Evolutionary conservation across 176 grass and related monocot genomes (phyloP).

Genomic region (Eragrostis curvula): DNA sequence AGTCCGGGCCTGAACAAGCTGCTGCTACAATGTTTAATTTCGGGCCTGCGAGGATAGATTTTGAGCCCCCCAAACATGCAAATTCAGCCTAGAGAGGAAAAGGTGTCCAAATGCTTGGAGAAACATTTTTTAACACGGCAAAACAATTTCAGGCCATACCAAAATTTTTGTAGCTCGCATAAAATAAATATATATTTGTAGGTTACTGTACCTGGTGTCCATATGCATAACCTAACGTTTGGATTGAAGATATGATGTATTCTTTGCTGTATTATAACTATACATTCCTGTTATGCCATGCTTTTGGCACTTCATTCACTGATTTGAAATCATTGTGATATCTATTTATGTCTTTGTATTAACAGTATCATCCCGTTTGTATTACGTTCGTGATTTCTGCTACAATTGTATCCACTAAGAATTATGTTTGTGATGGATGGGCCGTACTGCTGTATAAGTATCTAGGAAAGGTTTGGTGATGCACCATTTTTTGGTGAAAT

Average conservation of each 20-base stretch:
- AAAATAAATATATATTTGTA: slow-evolving; percentile 37
- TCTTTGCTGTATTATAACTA: too few relatives aligned
- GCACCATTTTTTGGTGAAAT: too few relatives aligned
- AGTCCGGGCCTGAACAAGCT: slow-evolving; percentile 48
- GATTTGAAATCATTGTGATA: background rate
- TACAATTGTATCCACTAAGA: too few relatives aligned
- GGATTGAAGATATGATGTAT: too few relatives aligned
- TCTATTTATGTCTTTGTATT: too few relatives aligned
- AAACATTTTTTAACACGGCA: slow-evolving; percentile 79
- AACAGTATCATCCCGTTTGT: too few relatives aligned
- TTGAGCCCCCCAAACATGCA: slow-evolving; percentile 53
- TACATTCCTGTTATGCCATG: too few relatives aligned
- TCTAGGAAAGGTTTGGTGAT: too few relatives aligned
- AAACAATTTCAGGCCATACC: slow-evolving; percentile 72
- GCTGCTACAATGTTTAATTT: slow-evolving; percentile 60
- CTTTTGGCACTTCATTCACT: background rate
- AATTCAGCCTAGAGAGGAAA: slow-evolving; percentile 57
- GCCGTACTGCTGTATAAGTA: too few relatives aligned
- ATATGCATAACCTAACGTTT: too few relatives aligned
- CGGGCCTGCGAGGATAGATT: slow-evolving; percentile 63
- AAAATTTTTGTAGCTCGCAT: slow-evolving; percentile 70
- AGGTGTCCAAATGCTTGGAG: slow-evolving; percentile 56
- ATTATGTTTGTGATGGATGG: too few relatives aligned
- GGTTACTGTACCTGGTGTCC: background rate
- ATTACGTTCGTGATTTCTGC: too few relatives aligned